These are phyloP conservation scores for Thelonectria blattea DNA, from an alignment of 2,329 filamentous ascomycete species.

Conservation along the genomic window DNA sequence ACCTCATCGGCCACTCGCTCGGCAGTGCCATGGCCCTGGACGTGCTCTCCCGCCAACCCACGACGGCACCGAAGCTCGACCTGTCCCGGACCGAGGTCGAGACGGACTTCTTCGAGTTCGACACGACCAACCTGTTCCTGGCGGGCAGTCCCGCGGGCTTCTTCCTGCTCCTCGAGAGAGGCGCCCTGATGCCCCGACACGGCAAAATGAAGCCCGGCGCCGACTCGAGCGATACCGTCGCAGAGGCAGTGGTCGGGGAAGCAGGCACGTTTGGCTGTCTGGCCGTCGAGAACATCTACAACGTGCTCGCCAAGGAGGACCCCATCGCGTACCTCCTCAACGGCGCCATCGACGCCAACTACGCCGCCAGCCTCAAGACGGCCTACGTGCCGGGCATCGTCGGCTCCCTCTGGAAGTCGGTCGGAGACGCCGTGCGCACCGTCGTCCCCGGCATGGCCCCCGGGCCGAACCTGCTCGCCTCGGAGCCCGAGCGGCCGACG, in stretches of 20 bases:
- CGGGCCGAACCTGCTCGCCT: constrained; percentile 37
- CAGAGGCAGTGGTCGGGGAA: constrained; percentile 72
- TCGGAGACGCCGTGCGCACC: constrained; percentile 67
- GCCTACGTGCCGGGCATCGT: constrained; percentile 80
- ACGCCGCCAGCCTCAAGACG: constrained; percentile 76
- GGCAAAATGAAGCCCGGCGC: constrained; percentile 78
- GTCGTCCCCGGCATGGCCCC: constrained; percentile 61
- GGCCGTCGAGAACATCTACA: constrained; percentile 95
- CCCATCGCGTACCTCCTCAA: constrained; percentile 93
- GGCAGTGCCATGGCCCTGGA: constrained; percentile 95
- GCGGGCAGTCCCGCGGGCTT: constrained; percentile 91
- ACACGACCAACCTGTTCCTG: constrained; percentile 87
- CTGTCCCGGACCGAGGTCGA: constrained; percentile 48
- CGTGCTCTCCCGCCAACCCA: constrained; percentile 88
- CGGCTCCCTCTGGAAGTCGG: constrained; percentile 67
- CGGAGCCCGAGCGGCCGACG: constrained; percentile 44
- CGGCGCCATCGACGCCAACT: constrained; percentile 82
- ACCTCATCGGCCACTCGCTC: constrained; percentile 90
- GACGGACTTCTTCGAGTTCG: constrained; percentile 80
- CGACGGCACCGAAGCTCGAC: constrained; percentile 62
- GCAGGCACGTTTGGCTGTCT: constrained; percentile 85
- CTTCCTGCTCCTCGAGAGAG: constrained; percentile 85
- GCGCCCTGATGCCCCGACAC: constrained; percentile 73
- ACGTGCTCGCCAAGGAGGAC: constrained; percentile 75
- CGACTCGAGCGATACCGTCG: constrained; percentile 64